Evolutionary conservation across 345 rosid species (phyloP).

Genomic region (Populus pruinosa): DNA sequence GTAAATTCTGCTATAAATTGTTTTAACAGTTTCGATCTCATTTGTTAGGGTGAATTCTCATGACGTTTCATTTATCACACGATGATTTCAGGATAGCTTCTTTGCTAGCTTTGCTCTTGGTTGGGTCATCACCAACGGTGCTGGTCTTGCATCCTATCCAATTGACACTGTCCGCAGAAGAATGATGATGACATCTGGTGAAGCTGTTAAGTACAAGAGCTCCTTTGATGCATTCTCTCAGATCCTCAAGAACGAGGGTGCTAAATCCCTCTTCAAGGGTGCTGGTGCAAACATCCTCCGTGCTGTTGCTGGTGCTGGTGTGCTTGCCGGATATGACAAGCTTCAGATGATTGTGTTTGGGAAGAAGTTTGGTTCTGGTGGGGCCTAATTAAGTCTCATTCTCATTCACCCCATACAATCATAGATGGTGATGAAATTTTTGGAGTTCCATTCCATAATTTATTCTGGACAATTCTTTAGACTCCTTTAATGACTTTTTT

Average conservation of each 20-base stretch:
- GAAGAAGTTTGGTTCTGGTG: slow-evolving; percentile 29
- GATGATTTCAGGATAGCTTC: slow-evolving; percentile 30
- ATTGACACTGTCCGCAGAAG: slow-evolving; percentile 28
- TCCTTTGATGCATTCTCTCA: slow-evolving; percentile 30
- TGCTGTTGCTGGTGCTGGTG: slow-evolving; percentile 34
- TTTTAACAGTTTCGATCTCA: neutral
- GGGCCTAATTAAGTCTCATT: slow-evolving; percentile 10
- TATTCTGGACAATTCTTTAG: neutral
- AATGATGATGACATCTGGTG: slow-evolving; percentile 38
- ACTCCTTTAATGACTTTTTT: neutral
- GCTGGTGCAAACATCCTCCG: slow-evolving; percentile 35
- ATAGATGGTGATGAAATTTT: slow-evolving; percentile 1
- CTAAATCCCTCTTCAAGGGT: slow-evolving; percentile 32
- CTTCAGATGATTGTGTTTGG: slow-evolving; percentile 25
- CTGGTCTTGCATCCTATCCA: slow-evolving; percentile 26
- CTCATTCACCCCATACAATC: neutral
- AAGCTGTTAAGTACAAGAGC: slow-evolving; percentile 34
- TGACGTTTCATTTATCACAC: neutral
- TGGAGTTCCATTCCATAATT: neutral
- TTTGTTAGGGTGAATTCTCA: neutral
- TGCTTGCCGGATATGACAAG: slow-evolving; percentile 35
- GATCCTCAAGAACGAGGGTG: slow-evolving; percentile 28
- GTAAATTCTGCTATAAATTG: neutral
- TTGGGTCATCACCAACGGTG: slow-evolving; percentile 28
- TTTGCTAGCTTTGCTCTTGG: slow-evolving; percentile 34